Base-by-base conservation (phyloP, 176 grass and related monocot species). In the Microstegium vimineum region DNA sequence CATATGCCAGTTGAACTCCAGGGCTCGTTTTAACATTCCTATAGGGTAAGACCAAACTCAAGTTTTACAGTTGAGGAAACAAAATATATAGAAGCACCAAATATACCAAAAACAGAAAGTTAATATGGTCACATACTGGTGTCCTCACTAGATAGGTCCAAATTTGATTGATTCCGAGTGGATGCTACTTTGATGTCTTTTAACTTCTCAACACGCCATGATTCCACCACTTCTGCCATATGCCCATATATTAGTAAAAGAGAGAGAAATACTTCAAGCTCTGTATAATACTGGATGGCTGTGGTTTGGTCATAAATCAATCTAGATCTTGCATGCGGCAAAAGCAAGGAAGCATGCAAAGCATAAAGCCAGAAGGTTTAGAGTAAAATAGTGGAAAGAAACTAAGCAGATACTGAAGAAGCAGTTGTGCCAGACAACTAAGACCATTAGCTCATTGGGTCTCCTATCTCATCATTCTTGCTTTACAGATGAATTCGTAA, bases 191-290 rank as follows among this genome's bases (percentile, higher is more conserved):
- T 81, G 27, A 91, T 82, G 62, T 95, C 65, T 80, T 91, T 91
- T 78, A 99, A 83, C 61, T 72, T 95, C 68, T 99, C 85, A 81
- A 82, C 40, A 81, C 80, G 91, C 93, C 96, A 99, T 79, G 86
- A 81, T 69, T 92, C 89, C 25, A 94, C 26, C 76, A 78, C 73
- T 85, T 90, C 93, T 99, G 85, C 77, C 84, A 82, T 65, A 69
- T 40, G 27, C 13, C 1, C n/a, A 60, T 60, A 26, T 12, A 89
- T 72, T 35, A 72, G 37, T 26, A 70, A 83, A 76, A 49, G 10
- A 57, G 56, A 77, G 18, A 86, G 71, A 28, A 40, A 56, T 57
- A 73, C 20, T 47, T 82, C 3, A 47, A 76, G 28, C 47, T 72
- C 20, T 34, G 22, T 74, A 25, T 8, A 62, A 22, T 11, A 16